These are phyloP conservation scores for Erodium trifolium DNA, from an alignment of 441 rosid species.

Conservation along the genomic window DNA sequence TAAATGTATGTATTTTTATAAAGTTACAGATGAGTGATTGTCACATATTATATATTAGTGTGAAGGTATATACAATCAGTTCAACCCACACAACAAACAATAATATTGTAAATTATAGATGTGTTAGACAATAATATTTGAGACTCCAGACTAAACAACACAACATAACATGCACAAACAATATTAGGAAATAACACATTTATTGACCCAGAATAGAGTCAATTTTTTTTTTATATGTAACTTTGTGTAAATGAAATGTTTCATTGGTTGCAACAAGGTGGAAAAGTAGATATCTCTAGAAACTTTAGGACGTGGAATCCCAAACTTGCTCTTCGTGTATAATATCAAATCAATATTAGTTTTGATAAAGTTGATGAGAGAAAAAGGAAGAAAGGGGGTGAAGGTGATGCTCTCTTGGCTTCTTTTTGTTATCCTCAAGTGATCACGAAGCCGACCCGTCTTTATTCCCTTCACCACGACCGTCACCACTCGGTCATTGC, in stretches of 20 bases:
- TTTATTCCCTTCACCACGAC: not conserved
- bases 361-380: not conserved
- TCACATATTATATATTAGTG: too few relatives aligned
- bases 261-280: not conserved
- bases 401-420: not conserved
- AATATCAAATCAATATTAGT: not conserved
- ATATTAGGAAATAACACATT: too few relatives aligned
- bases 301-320: slow-evolving; percentile 3
- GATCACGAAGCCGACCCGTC: not conserved
- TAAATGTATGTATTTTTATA: not conserved
- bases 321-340: slow-evolving; percentile 1
- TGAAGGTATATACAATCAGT: too few relatives aligned
- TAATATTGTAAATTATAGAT: too few relatives aligned
- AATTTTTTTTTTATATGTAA: too few relatives aligned
- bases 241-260: not conserved
- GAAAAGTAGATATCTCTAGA: not conserved
- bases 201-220: too few relatives aligned
- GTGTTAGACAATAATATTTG: too few relatives aligned
- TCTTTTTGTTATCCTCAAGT: not conserved
- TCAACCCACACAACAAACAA: too few relatives aligned
- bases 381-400: not conserved
- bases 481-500: slow-evolving; percentile 2
- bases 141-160: too few relatives aligned
- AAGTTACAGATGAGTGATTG: too few relatives aligned
- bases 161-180: too few relatives aligned